Evolutionary conservation across 129 eudicot genomes (phyloP), one percentile per base, ranked within the genome.

Genomic region (Lonicera japonica): DNA sequence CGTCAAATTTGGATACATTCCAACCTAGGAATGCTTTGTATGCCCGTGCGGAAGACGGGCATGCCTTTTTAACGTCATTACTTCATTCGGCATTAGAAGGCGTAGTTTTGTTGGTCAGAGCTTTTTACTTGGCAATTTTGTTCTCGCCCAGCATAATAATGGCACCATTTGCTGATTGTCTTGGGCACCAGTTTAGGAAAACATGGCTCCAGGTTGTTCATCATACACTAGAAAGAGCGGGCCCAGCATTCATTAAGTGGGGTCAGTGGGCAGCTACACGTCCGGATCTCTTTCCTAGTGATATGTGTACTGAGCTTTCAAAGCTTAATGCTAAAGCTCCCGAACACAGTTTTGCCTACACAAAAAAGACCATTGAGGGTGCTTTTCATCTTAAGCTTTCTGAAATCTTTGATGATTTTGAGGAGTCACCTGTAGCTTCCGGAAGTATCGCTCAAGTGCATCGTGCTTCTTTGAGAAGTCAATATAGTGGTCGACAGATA

Each of bases 241-340:
- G 98, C 29, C 98, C 98, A 1, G 96, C 98, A 20, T 92, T 92
- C 58, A 92, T 92, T 58, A 92, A 87, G 66, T 92, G 98, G 98
- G 98, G 98, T 47, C 96, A 92, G 38, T 92, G 98, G 98, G 98
- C 96, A 14, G 96, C 98, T 61, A 84, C 96, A 34, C 77, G 98
- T 13, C 96, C 98, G 0, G 96, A 92, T 82, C 86, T 92, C 21
- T 92, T 92, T 19, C 96, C 98, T 12, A 69, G 74, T 18, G 98
- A 92, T 57, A 69, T 92, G 47, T 92, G 98, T 67, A 63, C 75
- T 25, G 98, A 92, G 72, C 83, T 92, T 55, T 73, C 96, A 11
- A 82, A 85, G 79, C 96, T 92, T 73, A 96, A 92, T 64, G 67
- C 81, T 0, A 80, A 85, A 74, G 96, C 98, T 18, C 98, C 98